Evolutionary conservation across 1,139 yeast species (phyloP).

Genomic region (Saccharomyces hybrid): DNA sequence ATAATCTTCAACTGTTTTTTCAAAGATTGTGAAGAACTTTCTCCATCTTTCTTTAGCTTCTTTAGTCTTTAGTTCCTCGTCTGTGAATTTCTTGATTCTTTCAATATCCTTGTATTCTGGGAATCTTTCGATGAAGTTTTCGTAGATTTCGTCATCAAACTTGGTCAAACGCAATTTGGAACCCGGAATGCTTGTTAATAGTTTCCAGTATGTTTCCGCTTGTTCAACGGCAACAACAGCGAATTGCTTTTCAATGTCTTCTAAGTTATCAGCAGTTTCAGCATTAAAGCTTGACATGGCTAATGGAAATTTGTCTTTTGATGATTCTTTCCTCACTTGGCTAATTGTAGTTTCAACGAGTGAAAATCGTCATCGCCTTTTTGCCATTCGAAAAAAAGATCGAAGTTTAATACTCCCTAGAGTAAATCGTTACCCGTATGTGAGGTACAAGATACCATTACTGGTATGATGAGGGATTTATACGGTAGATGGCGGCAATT

Average conservation of each 20-base stretch:
- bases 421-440: background rate
- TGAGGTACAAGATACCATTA: background rate
- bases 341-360: background rate
- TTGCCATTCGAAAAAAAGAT: background rate
- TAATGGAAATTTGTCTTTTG: background rate
- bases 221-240: constrained; percentile 97
- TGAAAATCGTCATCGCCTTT: background rate
- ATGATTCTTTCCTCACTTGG: background rate
- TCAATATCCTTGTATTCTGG: constrained; percentile 71
- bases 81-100: constrained; percentile 52
- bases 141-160: constrained; percentile 76
- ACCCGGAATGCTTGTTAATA: constrained; percentile 69
- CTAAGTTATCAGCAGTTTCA: constrained; percentile 53
- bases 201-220: constrained; percentile 88
- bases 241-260: constrained; percentile 85
- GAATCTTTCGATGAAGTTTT: constrained; percentile 60
- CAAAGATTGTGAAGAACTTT: constrained; percentile 73
- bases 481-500: background rate
- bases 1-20: constrained; percentile 71
- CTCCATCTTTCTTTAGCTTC: constrained; percentile 90
- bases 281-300: constrained; percentile 41
- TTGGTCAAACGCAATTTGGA: constrained; percentile 70
- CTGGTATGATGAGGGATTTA: background rate
- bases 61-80: constrained; percentile 74
- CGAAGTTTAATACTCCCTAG: background rate